Base-by-base conservation (phyloP, 768 basidiomycete species). In the Hypholoma fasciculare region DNA sequence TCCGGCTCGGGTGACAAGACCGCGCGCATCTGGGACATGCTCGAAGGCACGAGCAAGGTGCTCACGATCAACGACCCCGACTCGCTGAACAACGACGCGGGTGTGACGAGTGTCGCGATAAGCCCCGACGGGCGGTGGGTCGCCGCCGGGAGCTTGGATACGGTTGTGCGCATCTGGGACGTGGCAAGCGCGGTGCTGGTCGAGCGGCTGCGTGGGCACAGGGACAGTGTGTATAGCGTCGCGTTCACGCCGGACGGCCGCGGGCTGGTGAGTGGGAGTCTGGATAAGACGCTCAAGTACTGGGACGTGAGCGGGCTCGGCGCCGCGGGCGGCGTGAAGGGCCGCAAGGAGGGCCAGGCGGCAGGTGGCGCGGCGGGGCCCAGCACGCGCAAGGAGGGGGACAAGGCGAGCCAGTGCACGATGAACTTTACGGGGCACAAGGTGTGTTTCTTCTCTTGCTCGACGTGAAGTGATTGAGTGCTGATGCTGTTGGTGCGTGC, bases 181-280 rank as follows among this genome's bases (percentile, higher is more conserved):
- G 84, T 90, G 49, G 65, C 71, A 17, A 86, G 81, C 0, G 90
- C 88, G 13, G 66, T 43, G 48, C 49, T 57, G 17, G 56, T 57
- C 47, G 56, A 57, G 38, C 48, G 56, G 23, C 26, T 57, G 39
- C 37, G 49, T 14, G 56, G 56, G 14, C 56, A 57, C 19, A n/a
- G 56, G 26, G 56, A 57, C 40, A 89, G 87, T 52, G 94, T 96
- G 44, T 95, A 94, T 71, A 89, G 88, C 49, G 82, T 95, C 3
- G 94, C 92, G 27, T 99, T 98, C 73, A 94, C 92, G 1, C 94
- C 94, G 0, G 96, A 97, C 67, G 94, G 94, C 20, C 87, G 86
- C 68, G 90, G 88, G 7, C 79, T 99, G 62, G 93, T 98, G 4
- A 94, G 91, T 60, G 96, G 96, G 39, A 94, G 91, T 73, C 74